Conservation (phyloP, 805 yeast species). For the Candida cerambycidarum region DNA sequence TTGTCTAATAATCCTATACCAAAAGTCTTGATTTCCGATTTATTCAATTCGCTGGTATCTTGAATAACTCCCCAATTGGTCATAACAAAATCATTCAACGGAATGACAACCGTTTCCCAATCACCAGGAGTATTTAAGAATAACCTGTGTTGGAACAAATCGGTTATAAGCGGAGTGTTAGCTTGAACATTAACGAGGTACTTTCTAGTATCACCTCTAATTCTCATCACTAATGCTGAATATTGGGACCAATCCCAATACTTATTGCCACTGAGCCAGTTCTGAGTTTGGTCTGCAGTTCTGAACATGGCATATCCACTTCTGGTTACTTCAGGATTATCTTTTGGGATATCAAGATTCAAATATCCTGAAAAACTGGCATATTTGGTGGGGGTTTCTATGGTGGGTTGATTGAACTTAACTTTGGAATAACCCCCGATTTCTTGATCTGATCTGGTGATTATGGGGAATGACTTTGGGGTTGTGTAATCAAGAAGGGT, state of each 20-base stretch:
- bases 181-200: conserved; percentile 81
- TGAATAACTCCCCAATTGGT: conserved; percentile 75
- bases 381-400: conserved; percentile 26
- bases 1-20: conserved; percentile 80
- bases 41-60: conserved; percentile 55
- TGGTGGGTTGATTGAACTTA: conserved; percentile 36
- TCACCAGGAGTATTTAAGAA: conserved; percentile 69
- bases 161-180: conserved; percentile 74
- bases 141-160: conserved; percentile 78
- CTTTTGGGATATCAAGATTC: conserved; percentile 63
- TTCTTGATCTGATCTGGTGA: conserved; percentile 70
- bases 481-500: conserved; percentile 57
- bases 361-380: conserved; percentile 57
- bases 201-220: conserved; percentile 69
- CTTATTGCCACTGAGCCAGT: conserved; percentile 47
- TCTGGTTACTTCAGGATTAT: conserved; percentile 60
- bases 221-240: conserved; percentile 63
- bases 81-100: conserved; percentile 75
- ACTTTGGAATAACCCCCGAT: conserved; percentile 79
- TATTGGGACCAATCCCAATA: conserved; percentile 72
- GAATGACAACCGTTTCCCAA: conserved; percentile 83
- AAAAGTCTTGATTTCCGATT: conserved; percentile 63
- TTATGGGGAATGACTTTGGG: conserved; percentile 40
- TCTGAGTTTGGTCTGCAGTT: conserved; percentile 59
- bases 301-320: conserved; percentile 86